Percentiles rank a stretch among this genome's conserved stretches.
These are phyloP conservation scores for Avena eriantha DNA, from an alignment of 176 grass and related monocot genomes.

Conservation along the genomic window DNA sequence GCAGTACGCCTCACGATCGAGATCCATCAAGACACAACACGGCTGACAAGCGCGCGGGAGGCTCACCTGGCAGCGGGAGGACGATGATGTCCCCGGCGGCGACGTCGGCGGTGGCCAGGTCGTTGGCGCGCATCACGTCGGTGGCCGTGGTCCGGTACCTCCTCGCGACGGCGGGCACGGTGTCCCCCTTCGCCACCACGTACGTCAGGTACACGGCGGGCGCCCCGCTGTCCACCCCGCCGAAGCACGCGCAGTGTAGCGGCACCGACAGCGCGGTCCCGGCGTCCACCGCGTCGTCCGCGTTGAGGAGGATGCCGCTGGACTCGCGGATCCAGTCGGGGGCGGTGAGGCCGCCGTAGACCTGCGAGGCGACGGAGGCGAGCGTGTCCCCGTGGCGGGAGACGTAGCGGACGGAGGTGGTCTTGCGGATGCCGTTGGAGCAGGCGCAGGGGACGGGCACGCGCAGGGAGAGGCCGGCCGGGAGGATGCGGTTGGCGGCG, in stretches of 20 bases:
- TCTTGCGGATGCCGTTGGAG: conserved; percentile 79
- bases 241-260: conserved; percentile 89
- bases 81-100: conserved; percentile 81
- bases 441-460: conserved; percentile 84
- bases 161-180: conserved; percentile 56
- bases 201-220: conserved; percentile 82
- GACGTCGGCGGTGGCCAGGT: conserved; percentile 60
- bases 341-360: conserved; percentile 80
- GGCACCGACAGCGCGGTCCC: conserved; percentile 73
- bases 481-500: conserved; percentile 73
- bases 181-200: conserved; percentile 62
- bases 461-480: conserved; percentile 65
- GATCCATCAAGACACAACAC: neutral
- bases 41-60: neutral
- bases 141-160: conserved; percentile 64
- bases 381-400: conserved; percentile 76
- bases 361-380: conserved; percentile 45
- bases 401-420: conserved; percentile 66
- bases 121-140: conserved; percentile 74
- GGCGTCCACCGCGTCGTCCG: conserved; percentile 54
- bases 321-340: conserved; percentile 78
- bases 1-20: neutral
- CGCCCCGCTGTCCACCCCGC: conserved; percentile 58
- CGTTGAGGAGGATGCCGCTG: conserved; percentile 55
- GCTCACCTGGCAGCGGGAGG: conserved; percentile 71